Base-by-base conservation (phyloP, 148 eudicot species). In the Beta vulgaris region DNA sequence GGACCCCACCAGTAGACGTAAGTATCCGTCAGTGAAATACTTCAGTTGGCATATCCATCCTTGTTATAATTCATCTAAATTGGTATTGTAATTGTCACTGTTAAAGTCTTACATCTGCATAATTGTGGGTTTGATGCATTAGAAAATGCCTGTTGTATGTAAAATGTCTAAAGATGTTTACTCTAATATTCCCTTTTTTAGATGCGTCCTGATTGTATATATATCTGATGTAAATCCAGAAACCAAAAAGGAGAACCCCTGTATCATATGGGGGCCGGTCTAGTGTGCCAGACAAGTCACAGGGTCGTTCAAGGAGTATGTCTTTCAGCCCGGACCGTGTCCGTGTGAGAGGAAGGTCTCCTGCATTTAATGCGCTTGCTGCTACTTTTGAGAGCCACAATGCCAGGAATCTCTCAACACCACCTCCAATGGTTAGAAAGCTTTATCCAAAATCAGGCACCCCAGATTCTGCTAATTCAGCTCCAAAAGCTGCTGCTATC, bases 331-430 rank as follows among this genome's bases (percentile, higher is more conserved):
- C 95, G 19, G 99, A 96, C 14, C 85, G 99, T 72, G 90, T 85
- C 21, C 91, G 99, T 36, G 97, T 91, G 25, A 85, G 99, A 82
- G 99, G 99, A 62, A 83, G 98, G 77, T 96, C 99, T 80, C 99
- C 98, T 61, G 99, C 98, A 62, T 96, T 96, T 76, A 92, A 88
- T 81, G 94, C 94, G 37, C 87, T 96, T 34, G 99, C 99, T 59
- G 96, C 99, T 73, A 88, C 79, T 65, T 96, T 96, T 57, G 99
- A 96, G 84, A 88, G 81, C 61, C 73, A 92, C 58, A 96, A 84
- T 78, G 81, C 97, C 51, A 85, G 99, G 67, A 96, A 96, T 76
- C 88, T 96, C 39, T 96, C 99, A 53, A 96, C 99, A 59, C 99
- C 99, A 72, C 99, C 99, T 46, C 99, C 99, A 40, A 73, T 88